Evolutionary conservation across 306 rosid genomes (phyloP).

Genomic region (Glycyrrhiza uralensis): DNA sequence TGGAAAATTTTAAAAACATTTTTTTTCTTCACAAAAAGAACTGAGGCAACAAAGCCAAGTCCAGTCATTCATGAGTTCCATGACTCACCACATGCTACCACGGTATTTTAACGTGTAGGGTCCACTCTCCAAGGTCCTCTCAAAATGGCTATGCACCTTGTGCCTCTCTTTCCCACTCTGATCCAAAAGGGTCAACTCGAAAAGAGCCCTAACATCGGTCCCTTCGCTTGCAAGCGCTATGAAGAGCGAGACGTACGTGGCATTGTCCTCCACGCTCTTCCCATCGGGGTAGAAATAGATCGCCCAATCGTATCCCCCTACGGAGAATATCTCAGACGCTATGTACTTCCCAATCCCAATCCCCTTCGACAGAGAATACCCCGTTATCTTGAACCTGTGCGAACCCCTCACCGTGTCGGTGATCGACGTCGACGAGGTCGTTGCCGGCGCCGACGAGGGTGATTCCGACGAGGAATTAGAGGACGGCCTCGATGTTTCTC

Average conservation of each 20-base stretch:
- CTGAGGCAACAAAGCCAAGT: background rate
- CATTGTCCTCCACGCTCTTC: constrained; percentile 84
- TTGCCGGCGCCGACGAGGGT: constrained; percentile 40
- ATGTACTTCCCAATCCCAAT: constrained; percentile 78
- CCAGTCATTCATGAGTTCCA: too few relatives aligned
- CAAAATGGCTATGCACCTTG: constrained; percentile 85
- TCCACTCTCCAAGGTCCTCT: constrained; percentile 75
- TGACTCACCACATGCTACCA: constrained; percentile 83
- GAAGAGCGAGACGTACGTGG: constrained; percentile 63
- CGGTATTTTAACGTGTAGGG: constrained; percentile 82
- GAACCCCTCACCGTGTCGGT: constrained; percentile 74
- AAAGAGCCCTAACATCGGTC: constrained; percentile 74
- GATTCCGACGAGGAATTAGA: constrained; percentile 36
- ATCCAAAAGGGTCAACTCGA: constrained; percentile 78
- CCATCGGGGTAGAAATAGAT: constrained; percentile 90
- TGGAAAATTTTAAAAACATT: background rate
- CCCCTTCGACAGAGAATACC: constrained; percentile 68
- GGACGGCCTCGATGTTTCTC: constrained; percentile 57
- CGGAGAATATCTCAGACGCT: constrained; percentile 68
- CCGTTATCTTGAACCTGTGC: constrained; percentile 78
- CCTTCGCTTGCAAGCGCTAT: constrained; percentile 88
- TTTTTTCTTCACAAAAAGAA: background rate
- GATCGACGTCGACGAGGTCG: constrained; percentile 62
- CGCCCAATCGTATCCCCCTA: constrained; percentile 92
- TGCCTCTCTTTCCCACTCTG: constrained; percentile 90